Evolutionary conservation across 2,329 filamentous ascomycete species (phyloP).

Genomic region (Microdochium trichocladiopsis): DNA sequence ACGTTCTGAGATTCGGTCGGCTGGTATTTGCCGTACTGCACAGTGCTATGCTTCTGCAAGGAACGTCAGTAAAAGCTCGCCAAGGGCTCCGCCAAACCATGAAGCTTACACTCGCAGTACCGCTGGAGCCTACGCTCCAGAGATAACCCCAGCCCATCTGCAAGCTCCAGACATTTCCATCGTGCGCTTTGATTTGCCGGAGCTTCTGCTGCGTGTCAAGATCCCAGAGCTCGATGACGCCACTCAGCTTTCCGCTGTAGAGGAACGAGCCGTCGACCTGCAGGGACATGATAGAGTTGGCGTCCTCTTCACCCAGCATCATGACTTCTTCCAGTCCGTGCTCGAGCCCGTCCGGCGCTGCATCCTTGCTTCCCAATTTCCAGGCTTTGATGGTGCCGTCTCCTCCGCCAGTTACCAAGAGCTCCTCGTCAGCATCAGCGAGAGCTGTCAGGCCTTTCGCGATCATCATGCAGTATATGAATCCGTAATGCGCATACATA

Average conservation of each 20-base stretch:
- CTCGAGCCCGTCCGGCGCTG: constrained; percentile 42
- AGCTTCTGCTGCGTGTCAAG: constrained; percentile 88
- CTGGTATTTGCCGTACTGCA: constrained; percentile 53
- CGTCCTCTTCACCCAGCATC: constrained; percentile 53
- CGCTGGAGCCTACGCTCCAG: constrained; percentile 84
- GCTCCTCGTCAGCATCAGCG: constrained; percentile 66
- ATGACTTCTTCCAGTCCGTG: constrained; percentile 66
- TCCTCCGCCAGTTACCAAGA: constrained; percentile 84
- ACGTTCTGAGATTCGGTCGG: constrained; percentile 41
- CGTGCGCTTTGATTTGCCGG: constrained; percentile 74
- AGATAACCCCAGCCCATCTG: constrained; percentile 80
- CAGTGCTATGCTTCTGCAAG: constrained; percentile 57
- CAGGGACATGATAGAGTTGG: constrained; percentile 65
- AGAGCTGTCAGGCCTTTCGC: constrained; percentile 62
- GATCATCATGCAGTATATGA: constrained; percentile 93
- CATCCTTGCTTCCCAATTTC: constrained; percentile 49
- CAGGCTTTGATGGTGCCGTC: constrained; percentile 96
- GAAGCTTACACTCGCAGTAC: constrained; percentile 74
- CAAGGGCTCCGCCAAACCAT: not conserved
- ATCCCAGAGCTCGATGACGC: constrained; percentile 93
- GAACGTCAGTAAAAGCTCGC: not conserved
- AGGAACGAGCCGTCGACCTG: constrained; percentile 86
- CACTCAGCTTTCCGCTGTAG: constrained; percentile 82
- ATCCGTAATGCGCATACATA: constrained; percentile 91
- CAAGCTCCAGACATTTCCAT: constrained; percentile 77